Percentiles rank a stretch among this genome's conserved stretches.
Conservation (phyloP, 2,329 filamentous ascomycete species). For the Aspergillus ibericus region DNA sequence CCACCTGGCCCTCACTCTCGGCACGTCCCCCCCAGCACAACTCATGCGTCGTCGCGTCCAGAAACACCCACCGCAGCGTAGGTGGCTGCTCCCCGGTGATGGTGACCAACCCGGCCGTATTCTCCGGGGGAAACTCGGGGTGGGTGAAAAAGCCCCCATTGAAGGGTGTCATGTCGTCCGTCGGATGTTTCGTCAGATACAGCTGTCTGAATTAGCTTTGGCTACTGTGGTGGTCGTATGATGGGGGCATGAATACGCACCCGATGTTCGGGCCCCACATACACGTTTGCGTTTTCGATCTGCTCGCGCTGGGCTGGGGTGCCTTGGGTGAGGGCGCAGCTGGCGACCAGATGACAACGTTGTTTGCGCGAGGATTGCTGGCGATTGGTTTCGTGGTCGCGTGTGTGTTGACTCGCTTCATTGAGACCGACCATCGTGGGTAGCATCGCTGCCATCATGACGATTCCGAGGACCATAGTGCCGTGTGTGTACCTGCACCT, state of each 20-base stretch:
- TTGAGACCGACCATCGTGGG: constrained; percentile 30
- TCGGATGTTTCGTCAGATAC: constrained; percentile 24
- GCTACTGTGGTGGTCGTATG: neutral
- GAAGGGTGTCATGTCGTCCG: constrained; percentile 19
- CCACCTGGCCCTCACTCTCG: constrained; percentile 24
- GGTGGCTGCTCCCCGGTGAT: constrained; percentile 24
- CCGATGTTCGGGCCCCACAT: neutral
- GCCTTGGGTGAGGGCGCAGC: constrained; percentile 20
- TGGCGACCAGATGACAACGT: constrained; percentile 24
- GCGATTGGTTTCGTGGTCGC: constrained; percentile 23
- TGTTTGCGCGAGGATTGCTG: constrained; percentile 20
- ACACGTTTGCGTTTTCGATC: constrained; percentile 22
- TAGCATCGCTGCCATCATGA: constrained; percentile 27
- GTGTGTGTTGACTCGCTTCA: constrained; percentile 22
- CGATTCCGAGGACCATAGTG: constrained; percentile 25
- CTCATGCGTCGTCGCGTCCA: constrained; percentile 25
- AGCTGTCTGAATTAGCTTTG: constrained; percentile 9
- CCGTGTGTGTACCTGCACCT: too few species aligned
- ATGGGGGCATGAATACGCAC: neutral
- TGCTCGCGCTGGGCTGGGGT: constrained; percentile 21
- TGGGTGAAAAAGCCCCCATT: constrained; percentile 27
- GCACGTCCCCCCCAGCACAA: constrained; percentile 27
- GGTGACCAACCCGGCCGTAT: constrained; percentile 25
- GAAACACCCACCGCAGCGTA: constrained; percentile 27
- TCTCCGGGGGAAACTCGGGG: constrained; percentile 24